Base-by-base conservation (phyloP, 1,284 basidiomycete species). In the Mycena sp. region DNA sequence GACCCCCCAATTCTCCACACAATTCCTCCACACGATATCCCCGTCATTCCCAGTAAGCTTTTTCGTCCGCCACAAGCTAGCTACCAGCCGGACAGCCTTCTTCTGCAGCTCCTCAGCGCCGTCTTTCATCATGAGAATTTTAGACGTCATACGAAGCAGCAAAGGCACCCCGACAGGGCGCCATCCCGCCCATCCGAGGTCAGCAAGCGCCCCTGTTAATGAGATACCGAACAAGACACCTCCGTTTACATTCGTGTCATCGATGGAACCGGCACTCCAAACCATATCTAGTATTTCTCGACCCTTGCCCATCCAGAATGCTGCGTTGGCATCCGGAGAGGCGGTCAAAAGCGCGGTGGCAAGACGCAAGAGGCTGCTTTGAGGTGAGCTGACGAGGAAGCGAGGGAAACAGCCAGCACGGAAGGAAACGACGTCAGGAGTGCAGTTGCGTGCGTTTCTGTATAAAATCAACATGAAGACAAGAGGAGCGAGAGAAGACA, bases 141-240 rank as follows among this genome's bases (percentile, higher is more conserved):
- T 79, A 2, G 79, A 75, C 0, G 84, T 84, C 35, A 79, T 77
- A 69, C 85, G 86, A 25, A 87, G 69, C 23, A 92, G 72, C 17
- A 81, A 74, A 1, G 90, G 87, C 2, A 87, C 72, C 23, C 84
- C 88, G 25, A 92, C 73, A 37, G 86, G 77, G 69, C 86, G 90
- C 89, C 91, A 92, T 2, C 90, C 91, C 32, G 85, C 85, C 90
- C 91, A 93, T 1, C 80, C 81, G 10, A 88, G 72, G 51, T 90
- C 87, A 1, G 86, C 81, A 9, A 93, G 80, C 3, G 83, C 77
- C 2, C 87, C 87, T 29, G 85, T 82, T 12, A 93, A 74, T 37
- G 82, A 80, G 16, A 87, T 69, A 0, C 83, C 85, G 64, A 90
- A 86, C 4, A 70, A 49, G 16, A 78, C 74, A 53, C 72, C 62